Conservation (phyloP, 495 filamentous ascomycete species). For the Podospora pseudopauciseta region DNA sequence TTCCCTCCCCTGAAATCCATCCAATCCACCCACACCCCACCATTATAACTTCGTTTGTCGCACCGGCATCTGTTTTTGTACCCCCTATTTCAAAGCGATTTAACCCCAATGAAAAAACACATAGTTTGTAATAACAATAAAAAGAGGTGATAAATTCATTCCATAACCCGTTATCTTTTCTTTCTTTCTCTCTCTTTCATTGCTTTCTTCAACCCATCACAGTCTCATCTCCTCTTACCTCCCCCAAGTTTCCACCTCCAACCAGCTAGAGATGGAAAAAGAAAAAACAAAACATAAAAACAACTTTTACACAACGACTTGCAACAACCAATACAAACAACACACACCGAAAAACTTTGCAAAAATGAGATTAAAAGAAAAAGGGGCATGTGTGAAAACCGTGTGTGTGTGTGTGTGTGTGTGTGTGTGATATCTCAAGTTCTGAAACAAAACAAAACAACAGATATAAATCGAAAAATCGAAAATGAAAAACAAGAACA, state of each 20-base stretch:
- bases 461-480: background rate
- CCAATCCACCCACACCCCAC: background rate
- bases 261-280: background rate
- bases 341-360: background rate
- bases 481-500: background rate
- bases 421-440: background rate
- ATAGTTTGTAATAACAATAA: too few species aligned
- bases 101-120: too few species aligned
- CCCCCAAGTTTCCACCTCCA: background rate
- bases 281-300: background rate
- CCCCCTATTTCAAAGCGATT: too few species aligned
- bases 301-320: background rate
- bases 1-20: background rate
- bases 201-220: background rate
- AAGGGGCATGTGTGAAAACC: background rate
- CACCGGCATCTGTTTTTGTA: too few species aligned
- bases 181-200: too few species aligned
- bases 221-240: background rate
- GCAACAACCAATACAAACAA: background rate
- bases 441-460: background rate
- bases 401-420: background rate
- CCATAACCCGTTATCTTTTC: too few species aligned
- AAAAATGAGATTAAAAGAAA: background rate
- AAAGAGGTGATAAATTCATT: too few species aligned
- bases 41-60: too few species aligned